These are phyloP conservation scores for Penicillium sp. DNA, from an alignment of 2,329 filamentous ascomycete species.

Conservation along the genomic window DNA sequence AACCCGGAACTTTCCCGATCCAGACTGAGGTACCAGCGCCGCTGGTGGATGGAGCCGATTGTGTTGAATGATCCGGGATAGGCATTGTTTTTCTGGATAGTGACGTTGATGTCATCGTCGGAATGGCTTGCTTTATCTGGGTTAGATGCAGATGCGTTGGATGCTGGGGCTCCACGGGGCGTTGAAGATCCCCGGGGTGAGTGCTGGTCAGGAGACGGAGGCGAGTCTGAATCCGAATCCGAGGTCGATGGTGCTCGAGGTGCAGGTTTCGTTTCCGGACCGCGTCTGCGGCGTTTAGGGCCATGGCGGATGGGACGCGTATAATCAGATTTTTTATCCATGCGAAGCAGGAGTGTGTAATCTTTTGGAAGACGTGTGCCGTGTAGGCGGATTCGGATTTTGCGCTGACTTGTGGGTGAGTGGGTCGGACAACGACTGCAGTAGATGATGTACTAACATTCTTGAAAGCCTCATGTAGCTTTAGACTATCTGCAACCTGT, in stretches of 20 bases:
- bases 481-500: slow-evolving; percentile 36
- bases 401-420: slow-evolving; percentile 38
- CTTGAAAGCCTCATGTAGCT: slow-evolving; percentile 54
- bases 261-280: background rate
- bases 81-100: slow-evolving; percentile 61
- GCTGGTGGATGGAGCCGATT: slow-evolving; percentile 66
- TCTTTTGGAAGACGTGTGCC: slow-evolving; percentile 53
- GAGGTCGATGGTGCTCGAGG: slow-evolving; percentile 13
- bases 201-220: slow-evolving; percentile 1
- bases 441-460: slow-evolving; percentile 26
- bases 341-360: slow-evolving; percentile 56
- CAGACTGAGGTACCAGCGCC: slow-evolving; percentile 64
- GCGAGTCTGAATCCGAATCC: slow-evolving; percentile 21
- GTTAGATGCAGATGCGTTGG: background rate
- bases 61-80: slow-evolving; percentile 65
- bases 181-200: background rate
- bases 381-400: slow-evolving; percentile 57
- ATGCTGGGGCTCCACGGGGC: background rate
- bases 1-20: slow-evolving; percentile 63
- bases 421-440: background rate
- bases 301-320: slow-evolving; percentile 14
- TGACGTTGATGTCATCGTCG: slow-evolving; percentile 45
- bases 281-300: slow-evolving; percentile 23
- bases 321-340: slow-evolving; percentile 33
- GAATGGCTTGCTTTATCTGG: slow-evolving; percentile 9